Evolutionary conservation across 352 stramenopile genomes (phyloP).

Genomic region (Plasmopara viticola): DNA sequence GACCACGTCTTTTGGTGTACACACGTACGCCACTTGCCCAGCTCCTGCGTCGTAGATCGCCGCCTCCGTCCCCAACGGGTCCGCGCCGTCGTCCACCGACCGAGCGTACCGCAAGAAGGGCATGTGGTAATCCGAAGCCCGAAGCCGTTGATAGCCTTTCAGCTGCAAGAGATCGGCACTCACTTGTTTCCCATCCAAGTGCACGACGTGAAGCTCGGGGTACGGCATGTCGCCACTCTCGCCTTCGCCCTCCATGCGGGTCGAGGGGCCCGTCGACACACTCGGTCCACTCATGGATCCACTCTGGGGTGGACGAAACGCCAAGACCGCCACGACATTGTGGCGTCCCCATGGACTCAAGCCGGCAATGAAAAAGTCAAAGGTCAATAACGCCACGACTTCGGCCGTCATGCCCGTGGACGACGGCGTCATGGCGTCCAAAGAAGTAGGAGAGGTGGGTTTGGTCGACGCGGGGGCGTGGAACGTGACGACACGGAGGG

Average conservation of each 20-base stretch:
- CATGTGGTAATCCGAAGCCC: constrained; percentile 80
- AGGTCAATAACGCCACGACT: constrained; percentile 64
- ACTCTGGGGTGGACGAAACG: constrained; percentile 61
- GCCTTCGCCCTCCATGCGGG: constrained; percentile 62
- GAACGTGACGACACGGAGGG: constrained; percentile 73
- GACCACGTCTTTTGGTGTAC: constrained; percentile 81
- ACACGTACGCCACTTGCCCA: constrained; percentile 66
- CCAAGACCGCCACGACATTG: constrained; percentile 56
- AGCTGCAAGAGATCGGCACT: constrained; percentile 73
- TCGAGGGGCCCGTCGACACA: constrained; percentile 20
- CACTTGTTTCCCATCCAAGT: constrained; percentile 83
- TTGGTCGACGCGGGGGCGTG: too few species aligned
- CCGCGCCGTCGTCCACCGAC: constrained; percentile 15
- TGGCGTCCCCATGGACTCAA: constrained; percentile 58
- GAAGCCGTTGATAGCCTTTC: constrained; percentile 64
- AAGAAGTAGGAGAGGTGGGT: constrained; percentile 28
- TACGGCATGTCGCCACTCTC: constrained; percentile 68
- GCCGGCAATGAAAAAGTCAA: constrained; percentile 80
- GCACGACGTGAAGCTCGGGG: constrained; percentile 83
- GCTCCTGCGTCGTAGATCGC: constrained; percentile 70
- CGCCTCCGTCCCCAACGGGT: constrained; percentile 14
- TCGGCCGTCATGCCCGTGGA: constrained; percentile 46
- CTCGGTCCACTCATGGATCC: constrained; percentile 12
- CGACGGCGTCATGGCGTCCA: constrained; percentile 19
- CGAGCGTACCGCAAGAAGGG: constrained; percentile 54